These are phyloP conservation scores for Cephaloascus albidus DNA, from an alignment of 805 yeast species.

Conservation along the genomic window DNA sequence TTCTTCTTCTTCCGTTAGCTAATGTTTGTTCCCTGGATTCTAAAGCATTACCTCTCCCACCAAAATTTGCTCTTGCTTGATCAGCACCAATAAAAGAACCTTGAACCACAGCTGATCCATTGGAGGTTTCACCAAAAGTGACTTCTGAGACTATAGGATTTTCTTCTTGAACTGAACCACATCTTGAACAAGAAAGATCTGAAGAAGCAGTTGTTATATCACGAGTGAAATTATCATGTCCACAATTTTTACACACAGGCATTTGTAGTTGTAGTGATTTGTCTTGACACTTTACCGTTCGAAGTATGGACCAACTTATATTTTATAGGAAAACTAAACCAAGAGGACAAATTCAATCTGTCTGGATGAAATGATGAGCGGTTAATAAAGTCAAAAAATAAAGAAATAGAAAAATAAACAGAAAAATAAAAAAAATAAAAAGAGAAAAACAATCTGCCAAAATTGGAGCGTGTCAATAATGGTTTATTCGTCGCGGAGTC, in stretches of 20 bases:
- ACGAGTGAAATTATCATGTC: constrained; percentile 29
- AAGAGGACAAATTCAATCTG: too few species aligned
- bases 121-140: constrained; percentile 82
- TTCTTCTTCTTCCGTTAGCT: constrained; percentile 71
- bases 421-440: too few species aligned
- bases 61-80: constrained; percentile 62
- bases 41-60: constrained; percentile 62
- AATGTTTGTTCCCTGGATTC: constrained; percentile 88
- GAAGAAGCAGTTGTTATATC: constrained; percentile 54
- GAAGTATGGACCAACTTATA: too few species aligned
- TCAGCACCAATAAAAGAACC: constrained; percentile 91
- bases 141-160: constrained; percentile 94
- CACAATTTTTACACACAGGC: neutral
- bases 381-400: too few species aligned
- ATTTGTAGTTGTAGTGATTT: too few species aligned
- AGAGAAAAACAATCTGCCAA: too few species aligned
- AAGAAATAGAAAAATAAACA: too few species aligned
- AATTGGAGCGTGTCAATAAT: too few species aligned
- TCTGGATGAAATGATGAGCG: too few species aligned
- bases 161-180: constrained; percentile 88
- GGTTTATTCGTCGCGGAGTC: too few species aligned
- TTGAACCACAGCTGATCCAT: constrained; percentile 93
- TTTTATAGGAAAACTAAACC: too few species aligned
- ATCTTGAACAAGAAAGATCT: constrained; percentile 68
- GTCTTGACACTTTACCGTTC: too few species aligned